Base-by-base conservation (phyloP, 371 early-diverging fungal species). In the Mortierella sp. region DNA sequence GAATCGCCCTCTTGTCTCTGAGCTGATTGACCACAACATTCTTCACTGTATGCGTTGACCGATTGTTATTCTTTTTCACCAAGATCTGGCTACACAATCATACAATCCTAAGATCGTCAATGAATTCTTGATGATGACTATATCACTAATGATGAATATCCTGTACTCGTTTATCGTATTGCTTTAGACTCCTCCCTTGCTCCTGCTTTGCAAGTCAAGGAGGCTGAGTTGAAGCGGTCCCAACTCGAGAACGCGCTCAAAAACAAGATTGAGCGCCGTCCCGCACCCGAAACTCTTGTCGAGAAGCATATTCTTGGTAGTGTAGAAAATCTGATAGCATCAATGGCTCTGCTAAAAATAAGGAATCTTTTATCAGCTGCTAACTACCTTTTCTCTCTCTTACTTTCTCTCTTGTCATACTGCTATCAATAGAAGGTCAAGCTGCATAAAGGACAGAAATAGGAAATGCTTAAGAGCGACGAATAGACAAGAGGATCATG, bases 21-120 rank as follows among this genome's bases (percentile, higher is more conserved):
- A 94, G 65, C 87, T 96, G 43, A 86, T 86, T 43, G 91, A 94
- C 61, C 87, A 88, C 64, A 89, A 92, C 22, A 94, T 96, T 43
- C 73, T 95, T 29, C 87, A 88, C 61, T 74, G 86, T 87, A 81
- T 70, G 74, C 9, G 57, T 13, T 13, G 40, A 13, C 13, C 13
- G n/a, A n/a, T 43, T 15, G 4, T 43, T 43, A 43, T 43, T 43
- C 17, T 43, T 15, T 15, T 15, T 43, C 17, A n/a, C n/a, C n/a
- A n/a, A n/a, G n/a, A n/a, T n/a, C n/a, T n/a, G n/a, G n/a, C n/a
- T n/a, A n/a, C n/a, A n/a, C n/a, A n/a, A n/a, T n/a, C n/a, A n/a
- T n/a, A n/a, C n/a, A n/a, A n/a, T n/a, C n/a, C n/a, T n/a, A 15
- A 43, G 17, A 43, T 1, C 15, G 2, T 43, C 17, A 43, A 17